Conservation (phyloP, 176 grass and related monocot species). For the Cenchrus purpureus region DNA sequence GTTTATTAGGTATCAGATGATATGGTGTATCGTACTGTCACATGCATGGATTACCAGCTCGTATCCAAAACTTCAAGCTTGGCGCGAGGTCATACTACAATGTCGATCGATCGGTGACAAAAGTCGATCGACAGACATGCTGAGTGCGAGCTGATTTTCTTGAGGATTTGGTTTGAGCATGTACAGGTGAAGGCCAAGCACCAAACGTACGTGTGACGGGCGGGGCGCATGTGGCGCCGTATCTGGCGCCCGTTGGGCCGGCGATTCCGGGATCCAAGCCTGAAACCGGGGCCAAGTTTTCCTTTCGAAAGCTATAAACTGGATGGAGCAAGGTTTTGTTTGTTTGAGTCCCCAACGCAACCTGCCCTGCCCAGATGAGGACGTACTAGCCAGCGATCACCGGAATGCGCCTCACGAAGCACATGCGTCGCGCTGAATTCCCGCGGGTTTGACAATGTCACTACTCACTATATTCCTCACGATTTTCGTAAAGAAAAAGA, state of each 20-base stretch:
- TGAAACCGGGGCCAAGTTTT: conserved; percentile 35
- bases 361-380: neutral
- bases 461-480: no score
- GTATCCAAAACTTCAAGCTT: neutral
- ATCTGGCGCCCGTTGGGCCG: conserved; percentile 14
- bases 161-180: neutral
- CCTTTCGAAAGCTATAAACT: no score
- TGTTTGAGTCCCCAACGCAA: neutral
- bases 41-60: neutral
- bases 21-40: neutral
- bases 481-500: no score
- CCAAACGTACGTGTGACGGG: neutral
- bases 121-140: neutral
- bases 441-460: neutral
- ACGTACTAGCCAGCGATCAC: neutral
- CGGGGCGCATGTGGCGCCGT: neutral
- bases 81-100: no score
- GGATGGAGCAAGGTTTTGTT: no score
- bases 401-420: neutral
- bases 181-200: neutral
- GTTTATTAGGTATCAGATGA: neutral
- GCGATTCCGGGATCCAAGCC: conserved; percentile 22
- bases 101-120: no score
- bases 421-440: neutral
- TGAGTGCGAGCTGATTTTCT: neutral